Base-by-base conservation (phyloP, 1,139 yeast genomes). In the Suhomyces panamericanus region DNA sequence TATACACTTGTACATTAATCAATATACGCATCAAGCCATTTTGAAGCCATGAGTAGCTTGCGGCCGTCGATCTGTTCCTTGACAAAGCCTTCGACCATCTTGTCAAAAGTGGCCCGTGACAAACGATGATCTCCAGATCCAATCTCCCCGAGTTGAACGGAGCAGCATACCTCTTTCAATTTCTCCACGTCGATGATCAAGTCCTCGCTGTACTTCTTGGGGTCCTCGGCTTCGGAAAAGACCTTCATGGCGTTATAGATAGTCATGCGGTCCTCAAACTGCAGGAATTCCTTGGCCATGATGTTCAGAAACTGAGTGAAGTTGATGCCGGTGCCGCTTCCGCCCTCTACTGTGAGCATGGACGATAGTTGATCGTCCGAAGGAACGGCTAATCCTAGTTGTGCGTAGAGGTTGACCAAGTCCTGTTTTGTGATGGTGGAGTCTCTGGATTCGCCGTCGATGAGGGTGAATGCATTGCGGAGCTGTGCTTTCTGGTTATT, bases 371-470 rank as follows among this genome's bases (percentile, higher is more conserved):
- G 77, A 0, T 64, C 63, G 12, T 73, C 67, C 10, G 63, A 48
- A 2, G 82, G 80, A 4, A 66, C 57, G 63, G 59, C 58, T 34
- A 70, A 46, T 1, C 89, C 67, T 68, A 75, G 42, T 66, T 81
- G 57, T 26, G 76, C 69, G 54, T 84, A 76, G 47, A 87, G 70
- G 32, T 77, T 75, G 34, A 69, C 67, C 50, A 91, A 59, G 60
- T 91, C 96, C 1, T 68, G 69, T 22, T 68, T 62, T 1, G 85
- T 71, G 38, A 91, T 81, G 9, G 66, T 59, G 1, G 93, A 89
- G 55, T 89, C 93, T 32, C 87, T 83, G 49, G 76, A 67, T 30
- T 90, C 95, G 32, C 87, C 87, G 58, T 91, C 98, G n/a, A 91
- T 80, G 54, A 89, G 64, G 11, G 78, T 72, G 57, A 79, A 80